Conservation (phyloP, 2,329 filamentous ascomycete genomes). For the Podosphaera fusca region DNA sequence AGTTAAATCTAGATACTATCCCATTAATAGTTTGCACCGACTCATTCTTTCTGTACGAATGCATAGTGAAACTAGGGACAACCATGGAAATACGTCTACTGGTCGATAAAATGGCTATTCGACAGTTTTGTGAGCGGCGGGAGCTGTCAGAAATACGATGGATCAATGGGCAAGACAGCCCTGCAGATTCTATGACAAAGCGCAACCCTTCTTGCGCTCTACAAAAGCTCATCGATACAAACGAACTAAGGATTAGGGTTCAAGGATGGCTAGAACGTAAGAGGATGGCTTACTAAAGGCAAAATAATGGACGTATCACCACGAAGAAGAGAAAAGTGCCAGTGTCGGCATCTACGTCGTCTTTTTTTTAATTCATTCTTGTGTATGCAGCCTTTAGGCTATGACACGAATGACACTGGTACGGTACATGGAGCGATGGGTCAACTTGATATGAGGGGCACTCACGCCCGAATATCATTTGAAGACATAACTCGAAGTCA, state of each 20-base stretch:
- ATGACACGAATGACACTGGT: no score
- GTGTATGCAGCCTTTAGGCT: no score
- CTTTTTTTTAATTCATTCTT: background rate
- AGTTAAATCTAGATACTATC: background rate
- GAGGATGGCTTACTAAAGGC: background rate
- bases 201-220: background rate
- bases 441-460: no score
- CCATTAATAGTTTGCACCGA: constrained; percentile 2
- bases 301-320: background rate
- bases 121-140: constrained; percentile 1
- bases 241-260: background rate
- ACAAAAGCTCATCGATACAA: constrained; percentile 2
- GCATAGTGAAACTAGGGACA: constrained; percentile 2
- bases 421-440: no score
- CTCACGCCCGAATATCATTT: no score
- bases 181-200: constrained; percentile 3
- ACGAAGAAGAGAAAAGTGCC: background rate
- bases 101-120: constrained; percentile 2
- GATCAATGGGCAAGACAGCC: constrained; percentile 2
- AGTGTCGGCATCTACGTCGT: background rate
- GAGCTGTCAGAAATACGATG: constrained; percentile 3
- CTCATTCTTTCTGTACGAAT: constrained; percentile 2
- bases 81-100: constrained; percentile 2
- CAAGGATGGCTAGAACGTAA: constrained; percentile 1
- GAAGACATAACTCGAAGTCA: no score